phyloP scores from a whole-genome alignment of 2,329 filamentous ascomycete species.

The Alternaria longipes region DNA sequence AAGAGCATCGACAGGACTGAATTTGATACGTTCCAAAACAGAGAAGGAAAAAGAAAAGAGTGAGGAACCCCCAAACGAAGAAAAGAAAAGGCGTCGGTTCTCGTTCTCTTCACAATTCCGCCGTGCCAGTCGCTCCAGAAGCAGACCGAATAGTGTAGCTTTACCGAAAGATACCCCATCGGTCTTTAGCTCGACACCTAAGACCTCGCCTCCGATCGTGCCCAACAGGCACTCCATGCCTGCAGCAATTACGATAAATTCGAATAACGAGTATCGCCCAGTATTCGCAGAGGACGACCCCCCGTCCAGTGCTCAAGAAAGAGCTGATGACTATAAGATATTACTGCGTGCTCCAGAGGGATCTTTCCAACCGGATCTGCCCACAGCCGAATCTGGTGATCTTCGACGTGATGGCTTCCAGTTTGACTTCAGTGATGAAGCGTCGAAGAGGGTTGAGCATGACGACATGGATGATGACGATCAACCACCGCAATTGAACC shows the following conservation, averaged over 20 bases:
- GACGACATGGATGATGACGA: conserved; percentile 26
- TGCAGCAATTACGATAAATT: conserved; percentile 8
- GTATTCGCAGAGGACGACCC: conserved; percentile 7
- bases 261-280: conserved; percentile 5
- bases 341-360: conserved; percentile 1
- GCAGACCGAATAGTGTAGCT: conserved; percentile 41
- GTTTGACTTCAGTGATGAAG: background rate
- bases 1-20: conserved; percentile 21
- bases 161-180: conserved; percentile 29
- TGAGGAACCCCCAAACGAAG: conserved; percentile 25
- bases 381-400: conserved; percentile 3
- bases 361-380: background rate
- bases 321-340: conserved; percentile 1
- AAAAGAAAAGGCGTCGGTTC: conserved; percentile 43
- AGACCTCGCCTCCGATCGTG: conserved; percentile 27
- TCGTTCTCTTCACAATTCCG: conserved; percentile 47
- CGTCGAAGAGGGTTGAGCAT: background rate
- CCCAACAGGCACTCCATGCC: conserved; percentile 5
- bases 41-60: conserved; percentile 24
- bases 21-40: conserved; percentile 14
- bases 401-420: background rate
- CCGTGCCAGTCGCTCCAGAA: conserved; percentile 44
- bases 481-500: conserved; percentile 33
- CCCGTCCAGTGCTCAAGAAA: conserved; percentile 1
- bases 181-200: conserved; percentile 26